Conservation (phyloP, 768 basidiomycete species). For the Pisolithus marmoratus region DNA sequence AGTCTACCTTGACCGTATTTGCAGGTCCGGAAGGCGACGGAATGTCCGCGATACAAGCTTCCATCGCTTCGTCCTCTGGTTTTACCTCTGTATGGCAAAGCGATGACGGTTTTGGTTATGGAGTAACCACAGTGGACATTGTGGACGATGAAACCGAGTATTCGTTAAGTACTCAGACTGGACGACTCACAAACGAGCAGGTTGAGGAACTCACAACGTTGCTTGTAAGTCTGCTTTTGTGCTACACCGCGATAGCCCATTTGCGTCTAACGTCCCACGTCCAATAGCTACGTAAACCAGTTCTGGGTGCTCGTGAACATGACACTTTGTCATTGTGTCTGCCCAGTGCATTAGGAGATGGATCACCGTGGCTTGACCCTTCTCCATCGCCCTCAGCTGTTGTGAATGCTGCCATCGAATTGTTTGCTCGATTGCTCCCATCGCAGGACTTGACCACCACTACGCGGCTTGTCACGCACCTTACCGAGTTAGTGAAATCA, state of each 20-base stretch:
- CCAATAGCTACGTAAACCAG: conserved; percentile 49
- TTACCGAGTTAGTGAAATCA: conserved; percentile 64
- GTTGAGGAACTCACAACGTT: conserved; percentile 77
- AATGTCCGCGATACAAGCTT: conserved; percentile 84
- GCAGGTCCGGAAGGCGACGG: conserved; percentile 82
- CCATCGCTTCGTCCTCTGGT: conserved; percentile 82
- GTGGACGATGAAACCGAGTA: conserved; percentile 37
- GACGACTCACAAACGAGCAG: conserved; percentile 66
- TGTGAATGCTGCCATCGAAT: conserved; percentile 83
- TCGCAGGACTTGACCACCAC: conserved; percentile 64
- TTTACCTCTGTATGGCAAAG: conserved; percentile 86
- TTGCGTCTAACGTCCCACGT: neutral
- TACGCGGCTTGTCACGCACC: conserved; percentile 47
- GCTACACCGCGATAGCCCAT: neutral
- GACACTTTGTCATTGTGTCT: conserved; percentile 73
- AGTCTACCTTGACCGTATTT: conserved; percentile 76
- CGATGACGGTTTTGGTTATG: conserved; percentile 87
- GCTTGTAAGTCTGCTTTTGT: conserved; percentile 45
- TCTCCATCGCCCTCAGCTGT: conserved; percentile 77
- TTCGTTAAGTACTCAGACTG: conserved; percentile 9
- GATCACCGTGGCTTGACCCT: conserved; percentile 49
- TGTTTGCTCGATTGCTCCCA: conserved; percentile 77
- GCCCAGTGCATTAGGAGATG: conserved; percentile 36
- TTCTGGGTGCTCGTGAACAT: conserved; percentile 81
- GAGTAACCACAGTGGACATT: conserved; percentile 68